phyloP scores from a whole-genome alignment of 192 early-diverging fungal species.

The Coemansia sp. region DNA sequence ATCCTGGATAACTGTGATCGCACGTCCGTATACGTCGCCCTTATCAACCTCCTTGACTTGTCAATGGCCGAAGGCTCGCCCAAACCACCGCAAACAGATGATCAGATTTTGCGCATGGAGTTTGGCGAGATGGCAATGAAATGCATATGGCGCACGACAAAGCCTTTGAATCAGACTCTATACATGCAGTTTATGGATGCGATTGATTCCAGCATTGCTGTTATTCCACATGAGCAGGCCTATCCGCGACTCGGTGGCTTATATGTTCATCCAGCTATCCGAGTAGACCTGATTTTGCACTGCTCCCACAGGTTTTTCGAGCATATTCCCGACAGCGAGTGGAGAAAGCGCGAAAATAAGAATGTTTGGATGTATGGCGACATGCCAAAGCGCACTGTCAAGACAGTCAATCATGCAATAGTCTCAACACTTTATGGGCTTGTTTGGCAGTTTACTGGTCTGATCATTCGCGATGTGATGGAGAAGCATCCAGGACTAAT shows the following conservation, averaged over 20 bases:
- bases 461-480: conserved; percentile 41
- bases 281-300: conserved; percentile 1
- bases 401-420: conserved; percentile 84
- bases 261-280: conserved; percentile 17
- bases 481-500: conserved; percentile 23
- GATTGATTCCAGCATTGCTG: conserved; percentile 31
- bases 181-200: conserved; percentile 61
- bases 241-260: conserved; percentile 12
- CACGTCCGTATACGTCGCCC: conserved; percentile 72
- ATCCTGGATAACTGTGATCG: conserved; percentile 87
- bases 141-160: conserved; percentile 96
- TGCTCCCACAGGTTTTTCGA: conserved; percentile 65
- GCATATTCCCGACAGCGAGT: conserved; percentile 77
- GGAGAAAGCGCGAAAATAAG: conserved; percentile 73
- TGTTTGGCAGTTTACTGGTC: conserved; percentile 44
- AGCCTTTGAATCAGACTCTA: conserved; percentile 75
- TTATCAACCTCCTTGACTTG: conserved; percentile 69
- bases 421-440: conserved; percentile 55
- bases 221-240: conserved; percentile 8
- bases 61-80: conserved; percentile 59
- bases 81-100: conserved; percentile 55
- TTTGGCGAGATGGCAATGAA: conserved; percentile 92
- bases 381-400: conserved; percentile 92
- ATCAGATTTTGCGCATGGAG: conserved; percentile 59
- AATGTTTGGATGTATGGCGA: conserved; percentile 76